phyloP scores from a whole-genome alignment of 257 asterid genomes.

The Scutellaria barbata region DNA sequence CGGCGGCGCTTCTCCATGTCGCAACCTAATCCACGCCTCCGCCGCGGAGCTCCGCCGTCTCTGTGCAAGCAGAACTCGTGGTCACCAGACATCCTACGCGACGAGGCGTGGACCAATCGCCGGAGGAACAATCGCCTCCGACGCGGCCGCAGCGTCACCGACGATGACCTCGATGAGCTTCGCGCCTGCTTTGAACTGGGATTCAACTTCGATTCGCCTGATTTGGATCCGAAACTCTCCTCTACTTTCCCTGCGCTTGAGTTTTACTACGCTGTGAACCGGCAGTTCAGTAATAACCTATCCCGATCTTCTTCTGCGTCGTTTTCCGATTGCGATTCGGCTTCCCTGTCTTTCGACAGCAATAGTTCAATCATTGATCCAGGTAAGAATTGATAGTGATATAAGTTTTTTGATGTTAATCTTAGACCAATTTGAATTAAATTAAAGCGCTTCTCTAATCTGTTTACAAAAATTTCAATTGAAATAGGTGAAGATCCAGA shows the following conservation, averaged over 20 bases:
- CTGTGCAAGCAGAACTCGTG: constrained; percentile 64
- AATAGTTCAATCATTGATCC: constrained; percentile 49
- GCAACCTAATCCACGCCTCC: constrained; percentile 32
- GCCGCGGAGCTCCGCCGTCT: constrained; percentile 35
- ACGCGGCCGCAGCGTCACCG: constrained; percentile 54
- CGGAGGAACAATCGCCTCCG: constrained; percentile 38
- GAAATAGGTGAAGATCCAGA: constrained; percentile 60
- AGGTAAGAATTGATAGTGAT: constrained; percentile 41
- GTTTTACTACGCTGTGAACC: constrained; percentile 59
- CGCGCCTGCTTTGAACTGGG: constrained; percentile 77
- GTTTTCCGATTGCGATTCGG: constrained; percentile 45
- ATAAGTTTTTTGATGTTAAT: not conserved
- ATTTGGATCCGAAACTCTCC: constrained; percentile 63
- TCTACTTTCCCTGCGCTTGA: constrained; percentile 71
- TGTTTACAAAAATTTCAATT: not conserved
- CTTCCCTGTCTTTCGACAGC: constrained; percentile 34
- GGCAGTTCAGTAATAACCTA: constrained; percentile 34
- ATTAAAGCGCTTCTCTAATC: not conserved
- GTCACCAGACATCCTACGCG: constrained; percentile 64
- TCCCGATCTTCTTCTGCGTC: constrained; percentile 58
- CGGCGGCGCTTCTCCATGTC: constrained; percentile 44
- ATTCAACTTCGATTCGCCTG: constrained; percentile 60
- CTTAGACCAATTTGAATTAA: not conserved
- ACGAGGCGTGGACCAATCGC: constrained; percentile 63
- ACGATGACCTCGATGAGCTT: constrained; percentile 75